A percentile compares a stretch with the other conserved stretches of the same genome.
Evolutionary conservation across 129 eudicot genomes (phyloP).

Genomic region (Arctium lappa): DNA sequence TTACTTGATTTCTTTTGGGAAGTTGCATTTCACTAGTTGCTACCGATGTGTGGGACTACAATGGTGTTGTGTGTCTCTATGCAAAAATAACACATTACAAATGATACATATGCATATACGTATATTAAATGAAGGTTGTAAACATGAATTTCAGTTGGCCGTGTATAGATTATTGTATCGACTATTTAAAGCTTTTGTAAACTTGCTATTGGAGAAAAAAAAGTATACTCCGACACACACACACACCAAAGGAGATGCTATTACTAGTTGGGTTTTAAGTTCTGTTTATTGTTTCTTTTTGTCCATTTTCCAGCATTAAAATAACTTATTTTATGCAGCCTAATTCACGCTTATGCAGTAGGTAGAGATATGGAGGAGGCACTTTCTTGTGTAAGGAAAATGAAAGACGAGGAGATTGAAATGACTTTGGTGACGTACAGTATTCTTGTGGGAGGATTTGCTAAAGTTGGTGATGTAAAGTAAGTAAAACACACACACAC

Average conservation of each 20-base stretch:
- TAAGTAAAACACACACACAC: slow-evolving; percentile 36
- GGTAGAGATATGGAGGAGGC: slow-evolving; percentile 99
- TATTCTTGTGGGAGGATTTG: slow-evolving; percentile 90
- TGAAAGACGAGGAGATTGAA: slow-evolving; percentile 78
- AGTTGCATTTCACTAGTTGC: not conserved
- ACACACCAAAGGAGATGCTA: not conserved
- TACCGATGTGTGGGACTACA: not conserved
- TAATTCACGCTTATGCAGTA: slow-evolving; percentile 92
- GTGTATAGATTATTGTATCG: not conserved
- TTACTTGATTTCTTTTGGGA: not conserved
- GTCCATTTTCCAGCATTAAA: slow-evolving; percentile 22
- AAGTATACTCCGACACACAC: not conserved
- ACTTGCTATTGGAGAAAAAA: not conserved
- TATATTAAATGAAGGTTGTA: not conserved
- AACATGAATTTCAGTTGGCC: not conserved
- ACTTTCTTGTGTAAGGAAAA: slow-evolving; percentile 85
- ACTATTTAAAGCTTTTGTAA: not conserved
- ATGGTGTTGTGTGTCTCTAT: not conserved
- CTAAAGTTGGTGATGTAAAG: slow-evolving; percentile 65
- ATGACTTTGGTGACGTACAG: slow-evolving; percentile 93
- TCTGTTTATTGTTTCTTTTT: slow-evolving; percentile 1
- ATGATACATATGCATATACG: not conserved
- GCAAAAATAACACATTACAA: not conserved
- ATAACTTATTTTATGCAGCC: slow-evolving; percentile 69
- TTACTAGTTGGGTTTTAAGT: not conserved